A percentile compares a stretch with the other conserved stretches of the same genome.
phyloP scores from a whole-genome alignment of 2,329 filamentous ascomycete genomes.

The Pseudogymnoascus sp. region DNA sequence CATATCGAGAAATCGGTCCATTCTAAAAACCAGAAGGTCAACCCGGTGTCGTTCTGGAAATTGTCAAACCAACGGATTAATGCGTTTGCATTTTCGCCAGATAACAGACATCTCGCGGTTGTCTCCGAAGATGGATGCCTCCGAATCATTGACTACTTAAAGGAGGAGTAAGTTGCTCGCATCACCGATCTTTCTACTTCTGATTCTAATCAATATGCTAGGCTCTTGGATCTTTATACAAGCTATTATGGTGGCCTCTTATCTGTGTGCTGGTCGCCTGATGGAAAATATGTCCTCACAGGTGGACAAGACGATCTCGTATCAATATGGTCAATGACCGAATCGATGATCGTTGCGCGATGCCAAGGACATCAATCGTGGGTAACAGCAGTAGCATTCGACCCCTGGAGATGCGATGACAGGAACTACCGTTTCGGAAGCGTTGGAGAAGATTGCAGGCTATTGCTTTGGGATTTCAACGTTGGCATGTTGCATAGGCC shows the following conservation, averaged over 20 bases:
- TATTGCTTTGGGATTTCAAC: slow-evolving; percentile 95
- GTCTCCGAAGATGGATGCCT: slow-evolving; percentile 88
- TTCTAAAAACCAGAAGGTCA: slow-evolving; percentile 86
- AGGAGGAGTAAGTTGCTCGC: slow-evolving; percentile 61
- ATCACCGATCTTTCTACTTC: neutral
- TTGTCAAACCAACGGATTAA: slow-evolving; percentile 86
- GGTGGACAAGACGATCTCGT: slow-evolving; percentile 94
- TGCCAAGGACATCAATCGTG: slow-evolving; percentile 95
- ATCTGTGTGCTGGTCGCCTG: slow-evolving; percentile 95
- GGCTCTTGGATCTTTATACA: slow-evolving; percentile 76
- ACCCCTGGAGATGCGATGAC: slow-evolving; percentile 94
- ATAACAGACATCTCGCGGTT: slow-evolving; percentile 77
- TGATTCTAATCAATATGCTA: slow-evolving; percentile 30
- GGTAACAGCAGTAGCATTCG: slow-evolving; percentile 89
- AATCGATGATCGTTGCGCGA: slow-evolving; percentile 76
- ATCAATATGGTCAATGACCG: slow-evolving; percentile 87
- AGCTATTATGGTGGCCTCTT: slow-evolving; percentile 91
- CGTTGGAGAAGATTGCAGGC: slow-evolving; percentile 84
- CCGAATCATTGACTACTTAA: slow-evolving; percentile 82
- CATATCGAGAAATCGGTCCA: slow-evolving; percentile 84
- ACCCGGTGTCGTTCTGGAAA: slow-evolving; percentile 90
- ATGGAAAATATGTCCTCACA: slow-evolving; percentile 90
- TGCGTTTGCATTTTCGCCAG: slow-evolving; percentile 84
- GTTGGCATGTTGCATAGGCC: slow-evolving; percentile 93
- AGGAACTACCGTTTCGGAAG: slow-evolving; percentile 93